Evolutionary conservation across 1,139 yeast genomes (phyloP).

Genomic region (Sugiyamaella novakii): DNA sequence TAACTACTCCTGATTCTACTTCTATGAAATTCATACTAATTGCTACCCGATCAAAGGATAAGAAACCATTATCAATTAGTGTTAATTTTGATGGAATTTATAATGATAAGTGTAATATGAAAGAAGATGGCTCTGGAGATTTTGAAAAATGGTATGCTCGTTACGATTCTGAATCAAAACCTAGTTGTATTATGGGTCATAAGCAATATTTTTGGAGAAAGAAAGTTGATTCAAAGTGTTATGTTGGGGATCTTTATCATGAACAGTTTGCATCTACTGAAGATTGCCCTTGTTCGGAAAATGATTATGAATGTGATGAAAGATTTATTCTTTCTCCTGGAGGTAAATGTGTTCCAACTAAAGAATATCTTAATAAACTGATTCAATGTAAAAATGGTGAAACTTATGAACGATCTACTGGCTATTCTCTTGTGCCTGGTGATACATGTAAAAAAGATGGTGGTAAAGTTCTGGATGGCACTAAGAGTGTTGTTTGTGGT

Average conservation of each 20-base stretch:
- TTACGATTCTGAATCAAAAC: conserved; percentile 48
- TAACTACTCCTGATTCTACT: conserved; percentile 76
- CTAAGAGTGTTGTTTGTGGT: conserved; percentile 26
- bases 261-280: conserved; percentile 60
- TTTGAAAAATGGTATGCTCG: conserved; percentile 72
- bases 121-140: conserved; percentile 57
- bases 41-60: conserved; percentile 46
- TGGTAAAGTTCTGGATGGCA: conserved; percentile 31
- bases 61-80: conserved; percentile 44
- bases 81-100: conserved; percentile 67
- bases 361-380: conserved; percentile 27
- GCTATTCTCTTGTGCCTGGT: conserved; percentile 50
- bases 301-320: conserved; percentile 73
- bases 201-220: conserved; percentile 68
- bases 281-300: conserved; percentile 64
- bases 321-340: conserved; percentile 53
- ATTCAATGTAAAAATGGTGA: conserved; percentile 26
- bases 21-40: conserved; percentile 60
- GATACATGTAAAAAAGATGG: conserved; percentile 48
- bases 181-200: conserved; percentile 74
- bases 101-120: conserved; percentile 36
- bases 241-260: conserved; percentile 59
- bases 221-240: conserved; percentile 68
- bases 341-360: conserved; percentile 59
- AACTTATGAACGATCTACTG: conserved; percentile 33